Evolutionary conservation across 1,139 yeast species (phyloP).

Genomic region (Eremothecium gossypii): DNA sequence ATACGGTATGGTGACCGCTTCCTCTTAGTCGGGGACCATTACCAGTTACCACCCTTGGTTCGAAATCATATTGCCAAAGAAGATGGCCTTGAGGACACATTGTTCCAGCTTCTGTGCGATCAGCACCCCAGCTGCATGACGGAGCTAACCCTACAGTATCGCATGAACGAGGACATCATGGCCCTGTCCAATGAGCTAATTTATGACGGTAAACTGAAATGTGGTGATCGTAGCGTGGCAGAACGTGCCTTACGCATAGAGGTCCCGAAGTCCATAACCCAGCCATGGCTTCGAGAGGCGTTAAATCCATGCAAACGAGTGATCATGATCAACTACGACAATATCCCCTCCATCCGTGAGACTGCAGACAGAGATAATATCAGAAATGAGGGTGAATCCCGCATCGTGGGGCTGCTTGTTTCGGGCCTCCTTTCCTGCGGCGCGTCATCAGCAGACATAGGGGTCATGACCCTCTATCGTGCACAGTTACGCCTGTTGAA

Average conservation of each 20-base stretch:
- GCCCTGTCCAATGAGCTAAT: slow-evolving; percentile 67
- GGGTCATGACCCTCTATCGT: slow-evolving; percentile 82
- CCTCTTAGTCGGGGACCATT: slow-evolving; percentile 89
- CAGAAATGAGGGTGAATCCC: slow-evolving; percentile 66
- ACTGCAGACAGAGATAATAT: slow-evolving; percentile 51
- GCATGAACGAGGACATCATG: slow-evolving; percentile 92
- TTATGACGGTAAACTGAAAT: slow-evolving; percentile 63
- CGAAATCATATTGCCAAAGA: slow-evolving; percentile 47
- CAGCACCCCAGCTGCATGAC: slow-evolving; percentile 62
- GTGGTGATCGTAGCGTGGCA: slow-evolving; percentile 64
- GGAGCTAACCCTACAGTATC: slow-evolving; percentile 72
- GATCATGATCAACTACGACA: slow-evolving; percentile 70
- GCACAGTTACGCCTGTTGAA: slow-evolving; percentile 61
- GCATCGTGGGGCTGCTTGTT: slow-evolving; percentile 52
- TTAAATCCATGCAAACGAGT: slow-evolving; percentile 49
- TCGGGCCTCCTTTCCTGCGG: slow-evolving; percentile 54
- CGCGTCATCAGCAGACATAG: slow-evolving; percentile 46
- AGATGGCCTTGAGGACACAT: slow-evolving; percentile 63
- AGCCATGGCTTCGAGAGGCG: slow-evolving; percentile 39
- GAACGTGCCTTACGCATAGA: slow-evolving; percentile 45
- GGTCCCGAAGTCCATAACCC: slow-evolving; percentile 14
- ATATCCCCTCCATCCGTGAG: slow-evolving; percentile 36
- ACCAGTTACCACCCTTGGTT: slow-evolving; percentile 82
- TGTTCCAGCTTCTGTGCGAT: slow-evolving; percentile 67
- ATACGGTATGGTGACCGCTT: slow-evolving; percentile 67